Conservation (phyloP, 805 yeast genomes). For the Jamesozyma gamospora region DNA sequence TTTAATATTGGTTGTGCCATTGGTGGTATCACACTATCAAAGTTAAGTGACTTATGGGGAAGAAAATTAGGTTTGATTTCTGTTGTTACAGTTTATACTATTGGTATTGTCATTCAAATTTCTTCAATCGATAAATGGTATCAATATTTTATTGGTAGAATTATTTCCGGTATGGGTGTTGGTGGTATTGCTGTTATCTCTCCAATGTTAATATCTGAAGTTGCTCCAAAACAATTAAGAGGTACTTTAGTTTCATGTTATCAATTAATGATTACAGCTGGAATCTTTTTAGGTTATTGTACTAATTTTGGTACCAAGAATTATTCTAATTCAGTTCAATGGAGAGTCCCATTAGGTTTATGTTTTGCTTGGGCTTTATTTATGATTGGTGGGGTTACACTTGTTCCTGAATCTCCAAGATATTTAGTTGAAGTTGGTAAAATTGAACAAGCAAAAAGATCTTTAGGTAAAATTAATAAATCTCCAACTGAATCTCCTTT, state of each 20-base stretch:
- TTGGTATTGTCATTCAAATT: conserved; percentile 63
- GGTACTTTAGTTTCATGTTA: conserved; percentile 65
- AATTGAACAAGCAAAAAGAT: conserved; percentile 51
- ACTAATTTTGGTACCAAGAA: conserved; percentile 50
- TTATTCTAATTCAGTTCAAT: conserved; percentile 41
- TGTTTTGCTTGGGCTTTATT: conserved; percentile 41
- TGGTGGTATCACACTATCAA: conserved; percentile 55
- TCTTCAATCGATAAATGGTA: conserved; percentile 50
- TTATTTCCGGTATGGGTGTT: conserved; percentile 62
- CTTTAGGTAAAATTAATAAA: conserved; percentile 52
- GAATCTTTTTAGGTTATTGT: conserved; percentile 73
- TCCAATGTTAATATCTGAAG: conserved; percentile 55
- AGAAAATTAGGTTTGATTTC: conserved; percentile 53
- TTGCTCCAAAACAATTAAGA: conserved; percentile 39
- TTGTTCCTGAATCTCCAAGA: conserved; percentile 74
- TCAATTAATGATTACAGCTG: conserved; percentile 65
- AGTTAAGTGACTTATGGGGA: conserved; percentile 53
- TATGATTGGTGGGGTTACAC: conserved; percentile 33
- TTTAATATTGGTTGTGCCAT: conserved; percentile 71
- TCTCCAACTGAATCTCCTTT: conserved; percentile 42
- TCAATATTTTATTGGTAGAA: conserved; percentile 64
- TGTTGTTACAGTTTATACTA: conserved; percentile 51
- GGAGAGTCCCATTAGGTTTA: conserved; percentile 68
- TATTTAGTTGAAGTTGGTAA: conserved; percentile 47
- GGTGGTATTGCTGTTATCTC: conserved; percentile 70